Evolutionary conservation across 768 basidiomycete species (phyloP).

Genomic region (Paxillus involutus): DNA sequence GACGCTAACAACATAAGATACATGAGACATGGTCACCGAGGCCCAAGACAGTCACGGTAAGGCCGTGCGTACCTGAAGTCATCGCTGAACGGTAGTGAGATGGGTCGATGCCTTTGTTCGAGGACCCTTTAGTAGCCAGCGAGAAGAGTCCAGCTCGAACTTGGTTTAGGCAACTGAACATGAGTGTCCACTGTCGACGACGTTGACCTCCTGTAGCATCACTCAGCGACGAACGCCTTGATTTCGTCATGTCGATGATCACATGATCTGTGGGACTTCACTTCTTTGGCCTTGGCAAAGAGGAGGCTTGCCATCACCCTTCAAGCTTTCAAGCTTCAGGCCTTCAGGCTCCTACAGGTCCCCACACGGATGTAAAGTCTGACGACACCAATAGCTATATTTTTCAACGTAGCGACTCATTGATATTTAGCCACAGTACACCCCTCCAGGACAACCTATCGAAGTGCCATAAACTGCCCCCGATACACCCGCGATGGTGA

Average conservation of each 20-base stretch:
- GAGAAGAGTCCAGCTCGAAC: conserved; percentile 21
- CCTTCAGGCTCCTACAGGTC: no score
- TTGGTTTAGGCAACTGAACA: conserved; percentile 28
- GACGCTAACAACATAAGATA: conserved; percentile 36
- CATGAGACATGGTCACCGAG: neutral
- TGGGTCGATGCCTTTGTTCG: conserved; percentile 31
- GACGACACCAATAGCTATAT: no score
- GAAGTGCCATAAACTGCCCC: conserved; percentile 27
- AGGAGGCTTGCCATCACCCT: no score
- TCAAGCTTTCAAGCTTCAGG: no score
- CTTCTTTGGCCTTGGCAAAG: no score
- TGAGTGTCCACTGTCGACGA: neutral
- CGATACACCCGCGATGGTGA: conserved; percentile 29
- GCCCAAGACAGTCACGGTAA: neutral
- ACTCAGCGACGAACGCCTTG: neutral
- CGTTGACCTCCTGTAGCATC: neutral
- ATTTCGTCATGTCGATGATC: neutral
- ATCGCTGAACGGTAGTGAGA: conserved; percentile 41
- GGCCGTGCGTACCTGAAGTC: conserved; percentile 27
- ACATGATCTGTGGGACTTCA: neutral
- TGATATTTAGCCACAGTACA: conserved; percentile 26
- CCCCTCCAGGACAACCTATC: conserved; percentile 28
- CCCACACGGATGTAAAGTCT: no score
- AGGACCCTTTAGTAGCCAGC: conserved; percentile 16
- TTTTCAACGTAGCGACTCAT: conserved; percentile 23